Evolutionary conservation across 1,139 yeast species (phyloP).

Genomic region (Blastobotrys arbuscula): DNA sequence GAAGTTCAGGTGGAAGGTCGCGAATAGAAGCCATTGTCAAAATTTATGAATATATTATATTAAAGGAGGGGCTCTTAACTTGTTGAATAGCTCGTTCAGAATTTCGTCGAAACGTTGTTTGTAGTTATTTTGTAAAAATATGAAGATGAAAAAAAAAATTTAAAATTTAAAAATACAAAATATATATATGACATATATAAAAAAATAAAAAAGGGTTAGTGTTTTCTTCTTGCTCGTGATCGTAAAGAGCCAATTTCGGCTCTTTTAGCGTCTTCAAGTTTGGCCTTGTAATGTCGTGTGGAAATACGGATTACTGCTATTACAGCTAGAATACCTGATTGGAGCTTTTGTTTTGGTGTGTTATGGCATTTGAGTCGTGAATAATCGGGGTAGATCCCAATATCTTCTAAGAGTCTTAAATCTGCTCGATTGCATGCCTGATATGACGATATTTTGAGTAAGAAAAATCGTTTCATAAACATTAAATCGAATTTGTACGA

Average conservation of each 20-base stretch:
- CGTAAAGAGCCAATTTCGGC: background rate
- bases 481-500: constrained; percentile 44
- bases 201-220: background rate
- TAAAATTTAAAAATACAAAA: background rate
- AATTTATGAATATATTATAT: too few species aligned
- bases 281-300: constrained; percentile 31
- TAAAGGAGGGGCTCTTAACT: background rate
- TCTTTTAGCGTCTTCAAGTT: background rate
- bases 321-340: constrained; percentile 46
- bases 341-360: constrained; percentile 34
- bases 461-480: constrained; percentile 47
- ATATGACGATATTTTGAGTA: constrained; percentile 44
- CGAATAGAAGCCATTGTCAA: background rate
- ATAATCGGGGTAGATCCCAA: constrained; percentile 51
- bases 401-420: constrained; percentile 40
- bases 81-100: background rate
- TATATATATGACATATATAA: background rate
- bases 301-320: constrained; percentile 51
- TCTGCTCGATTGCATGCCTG: constrained; percentile 40
- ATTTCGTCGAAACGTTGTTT: background rate
- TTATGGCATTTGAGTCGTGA: constrained; percentile 16
- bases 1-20: constrained; percentile 10
- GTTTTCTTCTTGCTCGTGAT: background rate
- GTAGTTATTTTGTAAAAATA: background rate
- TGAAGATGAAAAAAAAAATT: background rate